Evolutionary conservation across 169 alveolate species (phyloP).

Genomic region (Plasmodium vivax): DNA sequence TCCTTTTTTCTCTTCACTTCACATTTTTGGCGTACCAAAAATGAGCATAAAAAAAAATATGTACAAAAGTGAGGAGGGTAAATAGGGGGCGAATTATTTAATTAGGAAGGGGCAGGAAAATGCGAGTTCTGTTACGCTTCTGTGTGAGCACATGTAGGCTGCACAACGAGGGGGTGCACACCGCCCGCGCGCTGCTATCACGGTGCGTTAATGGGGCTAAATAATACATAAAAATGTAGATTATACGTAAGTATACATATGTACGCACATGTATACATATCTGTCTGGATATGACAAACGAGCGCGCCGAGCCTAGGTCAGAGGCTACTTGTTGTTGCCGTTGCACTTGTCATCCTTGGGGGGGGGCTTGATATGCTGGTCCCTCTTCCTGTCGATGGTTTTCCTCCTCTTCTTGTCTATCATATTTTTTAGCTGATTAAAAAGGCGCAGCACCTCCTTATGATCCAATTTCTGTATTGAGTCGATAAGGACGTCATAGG

Average conservation of each 20-base stretch:
- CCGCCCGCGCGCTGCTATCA: neutral
- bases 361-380: neutral
- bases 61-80: neutral
- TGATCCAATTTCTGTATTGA: slow-evolving; percentile 62
- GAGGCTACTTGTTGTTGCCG: neutral
- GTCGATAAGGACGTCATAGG: slow-evolving; percentile 56
- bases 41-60: neutral
- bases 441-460: slow-evolving; percentile 29
- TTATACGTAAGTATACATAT: neutral
- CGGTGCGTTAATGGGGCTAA: neutral
- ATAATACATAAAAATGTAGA: neutral
- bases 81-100: neutral
- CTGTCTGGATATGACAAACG: neutral
- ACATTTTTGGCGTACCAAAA: neutral
- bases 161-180: neutral
- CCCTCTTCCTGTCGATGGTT: neutral
- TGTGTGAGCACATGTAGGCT: neutral
- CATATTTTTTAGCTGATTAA: slow-evolving; percentile 43
- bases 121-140: neutral
- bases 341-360: neutral
- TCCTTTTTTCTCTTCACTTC: neutral
- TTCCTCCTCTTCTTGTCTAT: slow-evolving; percentile 30
- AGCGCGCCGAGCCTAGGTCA: neutral
- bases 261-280: neutral
- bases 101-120: neutral